Evolutionary conservation across 331 rosid genomes (phyloP), one percentile per base, ranked within the genome.

Genomic region (Quercus phellos): DNA sequence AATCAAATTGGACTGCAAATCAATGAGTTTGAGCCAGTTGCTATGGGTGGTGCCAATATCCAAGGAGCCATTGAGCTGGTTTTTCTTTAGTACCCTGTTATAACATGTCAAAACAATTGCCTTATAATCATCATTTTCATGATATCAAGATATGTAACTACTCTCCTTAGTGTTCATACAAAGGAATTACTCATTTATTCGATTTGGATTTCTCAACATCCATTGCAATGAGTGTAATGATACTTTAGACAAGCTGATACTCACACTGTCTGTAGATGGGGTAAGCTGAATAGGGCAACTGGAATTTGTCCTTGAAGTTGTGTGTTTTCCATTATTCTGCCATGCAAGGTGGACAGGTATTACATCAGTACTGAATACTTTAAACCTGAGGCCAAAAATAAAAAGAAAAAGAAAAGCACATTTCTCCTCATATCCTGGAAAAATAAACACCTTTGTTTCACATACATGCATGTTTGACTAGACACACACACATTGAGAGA

Each of bases 291-390:
- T 56, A 92, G 79, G 68, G 88, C 73, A 63, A 46, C 83, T 24
- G 96, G 97, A 73, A 90, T 54, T 8, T 29, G 6, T 71, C 97
- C 97, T 70, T 63, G 67, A 82, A 92, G 84, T 4, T 19, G 6
- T 18, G 84, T 86, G 30, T 59, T 18, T 74, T 87, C 94, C 97
- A 92, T 90, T 82, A 46, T 73, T 87, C 97, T 92, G 86, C 53
- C 74, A 72, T 53, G 73, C 35, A 7, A 51, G 16, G 59, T n/a
- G 60, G 60, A 43, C 16, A 43, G 16, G 51, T 43, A 8, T 43
- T 43, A 43, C 17, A 50, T 59, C 73, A 21, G 24, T 66, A 58
- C 22, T 19, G 4, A n/a, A 16, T 22, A 21, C 19, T 2, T 72
- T 22, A 78, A 34, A 51, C 68, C 9, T 8, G 14, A 43, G 51